Percentiles rank a stretch among this genome's conserved stretches.
Conservation (phyloP, 2,329 filamentous ascomycete genomes). For the Pestalotiopsis sp. region DNA sequence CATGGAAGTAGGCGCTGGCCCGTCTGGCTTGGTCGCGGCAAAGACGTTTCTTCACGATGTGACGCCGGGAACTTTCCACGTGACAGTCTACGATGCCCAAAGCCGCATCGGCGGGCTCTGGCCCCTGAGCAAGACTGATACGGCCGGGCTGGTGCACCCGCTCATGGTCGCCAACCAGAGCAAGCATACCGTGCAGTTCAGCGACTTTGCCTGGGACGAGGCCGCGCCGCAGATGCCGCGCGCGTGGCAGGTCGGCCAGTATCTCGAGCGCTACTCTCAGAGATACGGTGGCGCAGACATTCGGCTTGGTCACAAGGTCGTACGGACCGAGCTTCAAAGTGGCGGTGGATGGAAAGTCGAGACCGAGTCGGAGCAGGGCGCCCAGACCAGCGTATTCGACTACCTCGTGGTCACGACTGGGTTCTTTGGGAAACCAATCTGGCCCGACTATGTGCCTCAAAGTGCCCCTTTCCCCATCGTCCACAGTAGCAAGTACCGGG, state of each 20-base stretch:
- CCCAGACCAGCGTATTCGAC: conserved; percentile 61
- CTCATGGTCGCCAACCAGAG: conserved; percentile 76
- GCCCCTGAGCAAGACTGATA: conserved; percentile 56
- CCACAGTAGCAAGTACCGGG: conserved; percentile 70
- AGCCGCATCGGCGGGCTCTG: conserved; percentile 76
- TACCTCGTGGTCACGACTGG: conserved; percentile 73
- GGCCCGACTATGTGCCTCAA: conserved; percentile 46
- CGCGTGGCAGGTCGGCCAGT: conserved; percentile 76
- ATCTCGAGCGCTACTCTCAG: conserved; percentile 66
- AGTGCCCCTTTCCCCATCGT: conserved; percentile 50
- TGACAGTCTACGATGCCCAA: conserved; percentile 71
- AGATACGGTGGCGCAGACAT: conserved; percentile 53
- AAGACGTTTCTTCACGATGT: conserved; percentile 71
- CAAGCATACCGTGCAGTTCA: conserved; percentile 72
- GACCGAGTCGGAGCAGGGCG: conserved; percentile 33
- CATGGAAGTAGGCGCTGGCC: conserved; percentile 59
- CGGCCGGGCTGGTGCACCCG: conserved; percentile 59
- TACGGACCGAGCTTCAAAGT: conserved; percentile 36
- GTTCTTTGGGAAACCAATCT: conserved; percentile 68
- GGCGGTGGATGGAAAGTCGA: conserved; percentile 43
- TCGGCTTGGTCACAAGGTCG: conserved; percentile 50
- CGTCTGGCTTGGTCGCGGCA: conserved; percentile 68
- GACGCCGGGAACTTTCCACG: conserved; percentile 57
- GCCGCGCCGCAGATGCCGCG: conserved; percentile 67
- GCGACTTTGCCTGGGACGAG: conserved; percentile 71